Conservation (phyloP, 2,329 filamentous ascomycete species). For the Colletotrichum cordylinicola region DNA sequence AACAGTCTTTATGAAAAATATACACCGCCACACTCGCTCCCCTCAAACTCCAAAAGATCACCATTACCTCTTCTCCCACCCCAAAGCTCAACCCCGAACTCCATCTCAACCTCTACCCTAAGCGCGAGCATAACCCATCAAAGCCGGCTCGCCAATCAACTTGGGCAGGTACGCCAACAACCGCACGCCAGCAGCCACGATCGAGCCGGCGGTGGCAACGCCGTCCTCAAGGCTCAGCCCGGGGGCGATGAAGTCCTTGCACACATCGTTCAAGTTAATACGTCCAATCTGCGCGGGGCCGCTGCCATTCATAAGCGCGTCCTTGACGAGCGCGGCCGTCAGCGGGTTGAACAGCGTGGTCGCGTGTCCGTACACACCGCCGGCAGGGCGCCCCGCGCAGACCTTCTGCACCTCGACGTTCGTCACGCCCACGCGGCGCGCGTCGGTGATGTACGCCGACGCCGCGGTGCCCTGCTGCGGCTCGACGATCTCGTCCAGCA, state of each 20-base stretch:
- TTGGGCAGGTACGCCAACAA: slow-evolving; percentile 9
- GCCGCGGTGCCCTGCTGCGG: slow-evolving; percentile 51
- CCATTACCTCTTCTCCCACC: neutral
- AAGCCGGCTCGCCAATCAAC: slow-evolving; percentile 3
- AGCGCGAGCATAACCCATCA: neutral
- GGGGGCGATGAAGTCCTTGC: slow-evolving; percentile 8
- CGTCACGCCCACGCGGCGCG: slow-evolving; percentile 47
- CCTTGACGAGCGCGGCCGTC: slow-evolving; percentile 45
- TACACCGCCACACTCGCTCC: neutral
- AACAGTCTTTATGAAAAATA: neutral
- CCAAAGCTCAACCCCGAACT: neutral
- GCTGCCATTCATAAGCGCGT: slow-evolving; percentile 13
- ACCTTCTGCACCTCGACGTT: slow-evolving; percentile 54
- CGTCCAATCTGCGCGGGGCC: neutral
- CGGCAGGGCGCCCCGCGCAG: slow-evolving; percentile 45
- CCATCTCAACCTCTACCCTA: neutral
- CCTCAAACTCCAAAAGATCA: neutral
- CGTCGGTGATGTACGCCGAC: slow-evolving; percentile 50
- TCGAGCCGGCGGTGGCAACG: neutral
- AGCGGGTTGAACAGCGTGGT: slow-evolving; percentile 43
- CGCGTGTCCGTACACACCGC: slow-evolving; percentile 55
- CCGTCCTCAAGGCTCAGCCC: slow-evolving; percentile 2
- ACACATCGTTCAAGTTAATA: neutral
- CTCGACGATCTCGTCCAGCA: slow-evolving; percentile 57
- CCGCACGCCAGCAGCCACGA: neutral